Base-by-base conservation (phyloP, 129 eudicot genomes). In the Centella asiatica region DNA sequence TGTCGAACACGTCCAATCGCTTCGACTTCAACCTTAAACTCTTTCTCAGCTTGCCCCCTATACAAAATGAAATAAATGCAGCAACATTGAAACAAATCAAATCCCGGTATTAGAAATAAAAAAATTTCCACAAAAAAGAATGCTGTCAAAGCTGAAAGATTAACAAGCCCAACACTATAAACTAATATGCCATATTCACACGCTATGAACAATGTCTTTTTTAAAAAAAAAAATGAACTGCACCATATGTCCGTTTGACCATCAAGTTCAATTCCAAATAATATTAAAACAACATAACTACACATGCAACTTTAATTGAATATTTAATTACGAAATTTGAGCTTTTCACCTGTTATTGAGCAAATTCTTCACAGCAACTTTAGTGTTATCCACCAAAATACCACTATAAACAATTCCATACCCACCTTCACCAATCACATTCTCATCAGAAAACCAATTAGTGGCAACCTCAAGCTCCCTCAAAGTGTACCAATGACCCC, bases 21-120 rank as follows among this genome's bases (percentile, higher is more conserved):
- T 80, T 89, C 97, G 44, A 89, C 97, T 82, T 89, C 95, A 55
- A 89, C 97, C 75, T 89, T 89, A 52, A 85, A 89, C 66, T 89
- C 97, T 73, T 78, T 85, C 77, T 89, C 97, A 33, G 97, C 97
- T 78, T 89, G 95, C 64, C 97, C 95, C 77, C 97, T 88, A 81
- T 63, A 65, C 22, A 25, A 54, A 65, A 44, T 37, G 22, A 57
- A 49, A 39, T 20, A 58, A 6, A 57, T 18, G 33, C 25, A 33
- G 36, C 18, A 56, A 33, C n/a, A 34, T 10, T 28, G 45, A 39
- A 19, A 42, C 1, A n/a, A n/a, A n/a, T n/a, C n/a, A n/a, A n/a
- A n/a, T n/a, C n/a, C n/a, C n/a, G n/a, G n/a, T n/a, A n/a, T n/a
- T n/a, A n/a, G n/a, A n/a, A n/a, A n/a, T n/a, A n/a, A n/a, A n/a